phyloP scores from a whole-genome alignment of 257 asterid genomes.

The Solanum sparsipilum region DNA sequence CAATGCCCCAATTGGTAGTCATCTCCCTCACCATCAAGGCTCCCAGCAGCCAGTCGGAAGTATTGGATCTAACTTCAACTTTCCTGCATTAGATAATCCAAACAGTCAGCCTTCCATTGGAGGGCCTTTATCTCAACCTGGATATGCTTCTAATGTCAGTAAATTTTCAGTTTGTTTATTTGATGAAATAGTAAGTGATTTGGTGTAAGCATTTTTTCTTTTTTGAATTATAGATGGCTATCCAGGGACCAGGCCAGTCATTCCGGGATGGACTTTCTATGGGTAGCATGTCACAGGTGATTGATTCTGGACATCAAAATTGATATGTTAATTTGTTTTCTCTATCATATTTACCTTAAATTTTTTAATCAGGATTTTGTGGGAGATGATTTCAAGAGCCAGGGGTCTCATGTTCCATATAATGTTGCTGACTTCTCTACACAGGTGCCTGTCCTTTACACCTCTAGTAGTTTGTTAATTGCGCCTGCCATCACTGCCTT shows the following conservation, averaged over 20 bases:
- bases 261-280: conserved; percentile 80
- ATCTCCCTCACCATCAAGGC: conserved; percentile 82
- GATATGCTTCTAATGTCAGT: conserved; percentile 82
- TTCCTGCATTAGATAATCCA: conserved; percentile 78
- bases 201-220: not conserved
- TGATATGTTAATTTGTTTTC: not conserved
- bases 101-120: conserved; percentile 79
- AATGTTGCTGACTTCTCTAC: conserved; percentile 80
- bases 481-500: not conserved
- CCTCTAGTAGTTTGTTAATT: not conserved
- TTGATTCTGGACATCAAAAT: not conserved
- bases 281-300: conserved; percentile 97
- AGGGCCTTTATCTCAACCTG: conserved; percentile 90
- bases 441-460: conserved; percentile 40
- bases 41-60: conserved; percentile 71
- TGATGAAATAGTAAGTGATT: not conserved
- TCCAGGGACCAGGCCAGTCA: conserved; percentile 68
- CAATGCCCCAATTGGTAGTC: conserved; percentile 85
- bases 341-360: conserved; percentile 4
- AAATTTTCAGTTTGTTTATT: not conserved
- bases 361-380: conserved; percentile 62
- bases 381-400: conserved; percentile 95
- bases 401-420: conserved; percentile 95
- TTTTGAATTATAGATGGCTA: conserved; percentile 16
- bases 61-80: conserved; percentile 61